Base-by-base conservation (phyloP, 495 filamentous ascomycete genomes). In the Aspergillus campestris region DNA sequence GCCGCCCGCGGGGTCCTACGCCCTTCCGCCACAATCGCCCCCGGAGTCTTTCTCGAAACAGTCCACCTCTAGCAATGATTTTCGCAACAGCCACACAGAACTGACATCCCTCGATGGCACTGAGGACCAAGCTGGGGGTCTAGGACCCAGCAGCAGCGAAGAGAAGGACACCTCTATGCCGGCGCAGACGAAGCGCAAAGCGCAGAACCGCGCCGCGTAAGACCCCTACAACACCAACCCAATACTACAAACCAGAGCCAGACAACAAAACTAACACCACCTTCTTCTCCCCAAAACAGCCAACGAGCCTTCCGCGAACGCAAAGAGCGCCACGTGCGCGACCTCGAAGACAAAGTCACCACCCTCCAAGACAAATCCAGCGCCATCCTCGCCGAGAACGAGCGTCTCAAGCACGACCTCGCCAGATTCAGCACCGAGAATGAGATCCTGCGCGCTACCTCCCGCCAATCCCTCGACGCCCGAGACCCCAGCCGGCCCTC, bases 261-360 rank as follows among this genome's bases (percentile, higher is more conserved):
- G n/a, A n/a, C n/a, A n/a, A n/a, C n/a, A n/a, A 24, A 24, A 24
- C 4, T 24, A 40, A 18, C 24, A 38, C 46, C 54, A 38, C 52
- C 40, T 14, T 7, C 7, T 40, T 27, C 4, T 0, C 31, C 7
- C 11, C 11, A 27, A 28, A 44, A 44, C 48, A 96, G 91, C 30
- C 92, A 98, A 71, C 83, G 92, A 57, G 92, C 92, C 38, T 98
- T 96, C 62, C 88, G 92, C 45, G 92, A 98, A 62, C 85, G 92
- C 51, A 98, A 96, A 66, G 92, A 96, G 60, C 80, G 83, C 35
- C 90, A 94, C 55, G 88, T 96, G 39, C 86, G 86, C 60, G 88
- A 95, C 44, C 83, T 97, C 29, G 91, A 97, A 66, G 75, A 79
- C 40, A 92, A 94, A 57, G 82, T 96, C 32, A 81, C 78, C 44